phyloP scores from a whole-genome alignment of 306 rosid genomes.

The Lupinus albus region DNA sequence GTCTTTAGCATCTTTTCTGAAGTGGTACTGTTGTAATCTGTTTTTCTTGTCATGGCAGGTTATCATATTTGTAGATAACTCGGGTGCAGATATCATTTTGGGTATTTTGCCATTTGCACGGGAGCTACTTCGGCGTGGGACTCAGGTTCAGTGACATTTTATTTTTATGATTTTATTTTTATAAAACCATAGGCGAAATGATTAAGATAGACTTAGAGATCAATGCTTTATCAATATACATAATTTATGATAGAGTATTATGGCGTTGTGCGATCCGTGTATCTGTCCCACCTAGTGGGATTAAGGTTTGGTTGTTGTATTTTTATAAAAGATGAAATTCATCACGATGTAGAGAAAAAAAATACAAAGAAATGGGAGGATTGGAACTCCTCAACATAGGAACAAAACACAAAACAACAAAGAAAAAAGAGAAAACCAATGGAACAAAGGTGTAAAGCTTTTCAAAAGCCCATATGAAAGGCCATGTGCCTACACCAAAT shows the following conservation, averaged over 20 bases:
- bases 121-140: conserved; percentile 84
- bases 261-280: too few relatives aligned
- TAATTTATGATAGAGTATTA: too few relatives aligned
- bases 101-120: conserved; percentile 95
- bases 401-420: neutral
- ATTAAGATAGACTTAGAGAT: too few relatives aligned
- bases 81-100: conserved; percentile 94
- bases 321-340: neutral
- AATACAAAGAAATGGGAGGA: conserved; percentile 8
- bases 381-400: neutral
- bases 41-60: conserved; percentile 56
- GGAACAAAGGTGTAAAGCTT: neutral
- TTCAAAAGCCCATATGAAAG: neutral
- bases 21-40: conserved; percentile 37
- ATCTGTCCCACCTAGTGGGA: too few relatives aligned
- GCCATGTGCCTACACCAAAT: neutral
- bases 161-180: conserved; percentile 23
- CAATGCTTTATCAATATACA: too few relatives aligned
- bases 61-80: conserved; percentile 91
- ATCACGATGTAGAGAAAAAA: conserved; percentile 4
- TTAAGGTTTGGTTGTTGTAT: too few relatives aligned
- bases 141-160: conserved; percentile 63
- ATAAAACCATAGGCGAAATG: too few relatives aligned
- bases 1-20: conserved; percentile 30
- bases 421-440: conserved; percentile 10